Evolutionary conservation across 768 basidiomycete species (phyloP).

Genomic region (Russula olivacea): DNA sequence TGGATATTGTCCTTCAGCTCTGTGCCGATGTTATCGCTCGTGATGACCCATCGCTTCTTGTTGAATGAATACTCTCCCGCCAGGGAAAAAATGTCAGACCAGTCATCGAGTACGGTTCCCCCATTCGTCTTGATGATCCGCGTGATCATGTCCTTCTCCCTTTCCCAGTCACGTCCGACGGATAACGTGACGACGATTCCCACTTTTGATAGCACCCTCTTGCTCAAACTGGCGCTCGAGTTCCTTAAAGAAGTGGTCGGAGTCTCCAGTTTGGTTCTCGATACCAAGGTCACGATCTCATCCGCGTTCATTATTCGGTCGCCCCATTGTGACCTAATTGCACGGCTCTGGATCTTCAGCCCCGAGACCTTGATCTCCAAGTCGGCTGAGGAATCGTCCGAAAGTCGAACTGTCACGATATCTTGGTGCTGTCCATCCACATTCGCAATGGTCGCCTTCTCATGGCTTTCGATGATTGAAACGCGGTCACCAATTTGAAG

Average conservation of each 20-base stretch:
- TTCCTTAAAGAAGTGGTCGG: slow-evolving; percentile 48
- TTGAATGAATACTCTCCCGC: slow-evolving; percentile 42
- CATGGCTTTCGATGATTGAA: slow-evolving; percentile 32
- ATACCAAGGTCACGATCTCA: slow-evolving; percentile 39
- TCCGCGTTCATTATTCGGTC: slow-evolving; percentile 44
- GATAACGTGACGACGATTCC: slow-evolving; percentile 57
- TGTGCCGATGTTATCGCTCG: slow-evolving; percentile 44
- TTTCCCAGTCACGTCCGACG: slow-evolving; percentile 34
- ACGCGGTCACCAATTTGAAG: slow-evolving; percentile 55
- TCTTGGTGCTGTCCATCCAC: slow-evolving; percentile 31
- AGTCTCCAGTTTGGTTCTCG: slow-evolving; percentile 35
- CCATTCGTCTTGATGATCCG: slow-evolving; percentile 44
- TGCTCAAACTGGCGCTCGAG: slow-evolving; percentile 36
- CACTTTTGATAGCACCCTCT: slow-evolving; percentile 37
- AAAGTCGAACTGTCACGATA: slow-evolving; percentile 21
- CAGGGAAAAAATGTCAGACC: slow-evolving; percentile 50
- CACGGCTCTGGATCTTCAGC: slow-evolving; percentile 47
- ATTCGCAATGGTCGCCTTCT: slow-evolving; percentile 30
- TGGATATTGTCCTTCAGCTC: slow-evolving; percentile 40
- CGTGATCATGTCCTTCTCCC: slow-evolving; percentile 41
- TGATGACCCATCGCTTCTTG: slow-evolving; percentile 50
- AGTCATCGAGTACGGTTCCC: slow-evolving; percentile 58
- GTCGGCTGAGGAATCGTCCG: slow-evolving; percentile 34
- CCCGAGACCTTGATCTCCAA: slow-evolving; percentile 36
- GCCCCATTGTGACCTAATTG: slow-evolving; percentile 47